Percentiles rank a stretch among this genome's conserved stretches.
Evolutionary conservation across 2,329 filamentous ascomycete species (phyloP).

Genomic region (Basipetospora chlamydospora): DNA sequence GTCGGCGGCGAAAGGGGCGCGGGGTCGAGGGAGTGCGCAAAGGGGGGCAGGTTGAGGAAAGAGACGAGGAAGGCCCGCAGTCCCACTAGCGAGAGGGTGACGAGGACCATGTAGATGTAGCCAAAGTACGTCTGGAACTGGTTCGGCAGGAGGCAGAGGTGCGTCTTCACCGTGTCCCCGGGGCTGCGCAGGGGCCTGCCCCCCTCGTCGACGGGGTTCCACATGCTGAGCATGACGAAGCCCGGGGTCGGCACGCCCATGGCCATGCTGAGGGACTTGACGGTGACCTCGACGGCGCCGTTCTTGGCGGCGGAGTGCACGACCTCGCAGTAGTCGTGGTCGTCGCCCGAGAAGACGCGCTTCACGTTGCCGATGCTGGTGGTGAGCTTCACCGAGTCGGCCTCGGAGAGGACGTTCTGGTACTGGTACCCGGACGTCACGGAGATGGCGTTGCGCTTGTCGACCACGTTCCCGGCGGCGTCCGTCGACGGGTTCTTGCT

Average conservation of each 20-base stretch:
- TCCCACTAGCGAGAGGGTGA: conserved; percentile 34
- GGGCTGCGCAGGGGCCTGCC: conserved; percentile 30
- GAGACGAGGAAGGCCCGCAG: conserved; percentile 43
- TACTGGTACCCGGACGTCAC: conserved; percentile 82
- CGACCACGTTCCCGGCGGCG: conserved; percentile 17
- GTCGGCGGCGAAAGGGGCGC: conserved; percentile 12
- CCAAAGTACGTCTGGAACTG: conserved; percentile 72
- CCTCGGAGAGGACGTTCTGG: conserved; percentile 75
- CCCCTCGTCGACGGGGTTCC: conserved; percentile 66
- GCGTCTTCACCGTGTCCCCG: conserved; percentile 60
- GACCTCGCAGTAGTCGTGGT: conserved; percentile 95
- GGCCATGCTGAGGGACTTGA: conserved; percentile 89
- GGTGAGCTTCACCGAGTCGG: conserved; percentile 62
- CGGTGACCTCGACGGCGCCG: conserved; percentile 68
- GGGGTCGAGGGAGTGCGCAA: conserved; percentile 30
- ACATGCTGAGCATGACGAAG: conserved; percentile 77
- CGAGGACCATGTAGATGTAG: conserved; percentile 51
- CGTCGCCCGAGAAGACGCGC: conserved; percentile 87
- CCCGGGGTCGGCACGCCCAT: conserved; percentile 87
- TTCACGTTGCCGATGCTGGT: conserved; percentile 67
- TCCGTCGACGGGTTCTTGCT: conserved; percentile 36
- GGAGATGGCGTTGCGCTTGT: conserved; percentile 64
- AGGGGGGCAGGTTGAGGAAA: conserved; percentile 35
- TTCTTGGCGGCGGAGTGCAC: conserved; percentile 57
- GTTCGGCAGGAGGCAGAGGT: conserved; percentile 80